These are phyloP conservation scores for Xylaria sp. DNA, from an alignment of 2,329 filamentous ascomycete genomes.

Conservation along the genomic window DNA sequence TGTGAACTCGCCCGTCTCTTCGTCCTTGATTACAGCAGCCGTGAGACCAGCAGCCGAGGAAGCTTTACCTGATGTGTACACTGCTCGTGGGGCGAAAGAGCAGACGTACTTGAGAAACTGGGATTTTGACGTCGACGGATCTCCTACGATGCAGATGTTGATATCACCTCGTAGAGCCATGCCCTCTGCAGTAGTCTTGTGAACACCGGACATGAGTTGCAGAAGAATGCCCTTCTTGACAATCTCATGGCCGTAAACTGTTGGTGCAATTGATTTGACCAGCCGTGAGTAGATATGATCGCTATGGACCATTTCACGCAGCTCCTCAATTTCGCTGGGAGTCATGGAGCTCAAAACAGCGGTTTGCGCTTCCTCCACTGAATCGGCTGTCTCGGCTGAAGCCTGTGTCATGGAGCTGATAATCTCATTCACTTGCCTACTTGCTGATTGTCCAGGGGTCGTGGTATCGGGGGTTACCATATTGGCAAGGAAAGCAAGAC, in stretches of 20 bases:
- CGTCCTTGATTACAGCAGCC: slow-evolving; percentile 95
- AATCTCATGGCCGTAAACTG: slow-evolving; percentile 96
- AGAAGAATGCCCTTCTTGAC: slow-evolving; percentile 97
- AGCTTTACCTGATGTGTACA: slow-evolving; percentile 98
- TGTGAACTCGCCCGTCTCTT: slow-evolving; percentile 98
- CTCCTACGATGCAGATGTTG: slow-evolving; percentile 98
- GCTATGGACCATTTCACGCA: slow-evolving; percentile 92
- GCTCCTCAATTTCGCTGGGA: slow-evolving; percentile 86
- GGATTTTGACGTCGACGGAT: slow-evolving; percentile 96
- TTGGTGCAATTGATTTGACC: slow-evolving; percentile 93
- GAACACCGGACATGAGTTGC: slow-evolving; percentile 95
- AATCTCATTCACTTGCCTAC: slow-evolving; percentile 83
- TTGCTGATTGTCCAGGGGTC: slow-evolving; percentile 78
- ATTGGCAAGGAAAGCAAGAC: slow-evolving; percentile 94
- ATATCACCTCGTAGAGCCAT: slow-evolving; percentile 97
- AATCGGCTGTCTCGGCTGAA: slow-evolving; percentile 73
- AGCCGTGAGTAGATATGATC: slow-evolving; percentile 94
- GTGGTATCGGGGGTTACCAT: slow-evolving; percentile 94
- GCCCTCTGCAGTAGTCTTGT: slow-evolving; percentile 90
- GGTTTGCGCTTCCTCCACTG: slow-evolving; percentile 87
- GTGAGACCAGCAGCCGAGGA: slow-evolving; percentile 98
- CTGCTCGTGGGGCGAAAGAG: slow-evolving; percentile 93
- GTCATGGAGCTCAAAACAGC: slow-evolving; percentile 89
- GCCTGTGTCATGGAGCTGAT: slow-evolving; percentile 84
- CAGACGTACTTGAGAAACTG: slow-evolving; percentile 99